Percentiles rank a stretch among this genome's conserved stretches.
Conservation (phyloP, 805 yeast genomes). For the Suhomyces emberorum region DNA sequence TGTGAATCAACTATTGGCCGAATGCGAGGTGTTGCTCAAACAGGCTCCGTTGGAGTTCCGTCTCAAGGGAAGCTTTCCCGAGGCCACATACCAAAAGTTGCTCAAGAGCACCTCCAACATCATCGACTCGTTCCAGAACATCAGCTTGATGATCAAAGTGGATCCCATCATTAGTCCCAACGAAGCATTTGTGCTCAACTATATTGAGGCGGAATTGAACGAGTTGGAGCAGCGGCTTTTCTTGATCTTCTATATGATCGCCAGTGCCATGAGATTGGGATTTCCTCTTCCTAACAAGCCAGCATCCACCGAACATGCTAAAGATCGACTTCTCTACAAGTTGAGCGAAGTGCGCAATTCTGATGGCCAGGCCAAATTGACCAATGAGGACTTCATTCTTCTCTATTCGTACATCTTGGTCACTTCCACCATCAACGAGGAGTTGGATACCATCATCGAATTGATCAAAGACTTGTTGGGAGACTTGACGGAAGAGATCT, state of each 20-base stretch:
- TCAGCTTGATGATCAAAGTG: constrained; percentile 63
- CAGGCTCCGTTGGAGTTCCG: constrained; percentile 78
- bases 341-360: constrained; percentile 52
- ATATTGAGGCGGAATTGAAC: constrained; percentile 53
- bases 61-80: constrained; percentile 70
- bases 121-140: constrained; percentile 71
- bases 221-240: constrained; percentile 74
- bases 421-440: constrained; percentile 62
- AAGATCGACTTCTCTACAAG: constrained; percentile 64
- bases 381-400: constrained; percentile 73
- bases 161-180: constrained; percentile 51
- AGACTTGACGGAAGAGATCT: constrained; percentile 58
- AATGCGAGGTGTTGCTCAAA: constrained; percentile 54
- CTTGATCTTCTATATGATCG: constrained; percentile 71
- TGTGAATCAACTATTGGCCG: constrained; percentile 54
- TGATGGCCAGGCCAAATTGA: constrained; percentile 27
- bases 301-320: constrained; percentile 73
- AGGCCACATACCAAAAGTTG: constrained; percentile 46
- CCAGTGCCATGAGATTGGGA: constrained; percentile 72
- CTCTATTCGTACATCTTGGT: constrained; percentile 74
- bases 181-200: constrained; percentile 55
- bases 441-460: constrained; percentile 55
- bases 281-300: constrained; percentile 76
- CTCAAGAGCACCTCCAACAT: constrained; percentile 58
- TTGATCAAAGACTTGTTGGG: constrained; percentile 62